phyloP scores from a whole-genome alignment of 2,329 filamentous ascomycete species.

The Exophiala xenobiotica region DNA sequence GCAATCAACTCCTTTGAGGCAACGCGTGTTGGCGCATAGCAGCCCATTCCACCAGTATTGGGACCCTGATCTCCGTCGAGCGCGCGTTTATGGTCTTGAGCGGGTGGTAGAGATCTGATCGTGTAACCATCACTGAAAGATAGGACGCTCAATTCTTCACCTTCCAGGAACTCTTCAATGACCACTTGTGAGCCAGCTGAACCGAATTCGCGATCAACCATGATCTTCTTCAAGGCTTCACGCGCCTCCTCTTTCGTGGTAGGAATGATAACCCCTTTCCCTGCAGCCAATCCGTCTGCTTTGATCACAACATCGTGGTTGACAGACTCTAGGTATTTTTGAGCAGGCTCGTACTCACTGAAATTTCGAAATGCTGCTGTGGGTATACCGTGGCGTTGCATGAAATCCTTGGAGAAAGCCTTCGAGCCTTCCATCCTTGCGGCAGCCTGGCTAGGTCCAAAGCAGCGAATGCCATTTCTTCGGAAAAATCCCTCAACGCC shows the following conservation, averaged over 20 bases:
- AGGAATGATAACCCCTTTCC: slow-evolving; percentile 93
- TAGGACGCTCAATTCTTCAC: slow-evolving; percentile 88
- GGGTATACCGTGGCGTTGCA: slow-evolving; percentile 85
- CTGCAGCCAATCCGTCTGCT: slow-evolving; percentile 84
- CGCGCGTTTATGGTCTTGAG: slow-evolving; percentile 95
- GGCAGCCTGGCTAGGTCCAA: slow-evolving; percentile 80
- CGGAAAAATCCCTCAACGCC: slow-evolving; percentile 84
- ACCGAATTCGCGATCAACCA: slow-evolving; percentile 85
- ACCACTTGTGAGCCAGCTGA: slow-evolving; percentile 86
- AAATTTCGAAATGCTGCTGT: slow-evolving; percentile 93
- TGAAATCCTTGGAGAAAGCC: slow-evolving; percentile 96
- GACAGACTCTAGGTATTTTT: slow-evolving; percentile 70
- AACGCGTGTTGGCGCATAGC: slow-evolving; percentile 86
- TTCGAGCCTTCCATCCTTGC: slow-evolving; percentile 95
- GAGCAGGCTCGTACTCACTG: slow-evolving; percentile 69
- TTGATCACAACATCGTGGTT: slow-evolving; percentile 85
- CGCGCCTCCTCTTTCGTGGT: slow-evolving; percentile 78
- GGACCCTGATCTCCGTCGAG: slow-evolving; percentile 86
- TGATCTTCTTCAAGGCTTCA: slow-evolving; percentile 79
- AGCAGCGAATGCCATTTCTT: slow-evolving; percentile 71
- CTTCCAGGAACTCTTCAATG: slow-evolving; percentile 88
- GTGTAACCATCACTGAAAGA: slow-evolving; percentile 88
- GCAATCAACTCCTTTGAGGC: slow-evolving; percentile 73
- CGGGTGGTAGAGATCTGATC: slow-evolving; percentile 79
- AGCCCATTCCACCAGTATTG: slow-evolving; percentile 97